phyloP scores from a whole-genome alignment of 148 eudicot genomes.

The Dianthus caryophyllus region DNA sequence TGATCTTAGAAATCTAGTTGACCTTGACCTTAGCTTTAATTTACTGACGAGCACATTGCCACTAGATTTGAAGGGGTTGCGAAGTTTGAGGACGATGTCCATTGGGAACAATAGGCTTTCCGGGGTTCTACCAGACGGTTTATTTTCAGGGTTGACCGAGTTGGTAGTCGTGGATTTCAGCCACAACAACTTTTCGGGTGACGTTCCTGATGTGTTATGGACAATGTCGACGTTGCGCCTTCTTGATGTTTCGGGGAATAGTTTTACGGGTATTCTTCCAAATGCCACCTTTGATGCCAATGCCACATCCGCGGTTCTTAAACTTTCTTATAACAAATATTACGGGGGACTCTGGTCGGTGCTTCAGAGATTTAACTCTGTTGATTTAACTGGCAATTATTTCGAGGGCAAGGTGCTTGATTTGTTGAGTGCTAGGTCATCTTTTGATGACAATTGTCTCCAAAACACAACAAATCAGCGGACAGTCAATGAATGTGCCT shows the following conservation, averaged over 20 bases:
- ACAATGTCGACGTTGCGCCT: constrained; percentile 44
- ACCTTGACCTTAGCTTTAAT: constrained; percentile 82
- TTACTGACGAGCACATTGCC: constrained; percentile 48
- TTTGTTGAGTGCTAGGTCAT: constrained; percentile 31
- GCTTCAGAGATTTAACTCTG: constrained; percentile 45
- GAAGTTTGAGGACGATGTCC: constrained; percentile 51
- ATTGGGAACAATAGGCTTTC: constrained; percentile 57
- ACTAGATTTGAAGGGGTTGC: constrained; percentile 51
- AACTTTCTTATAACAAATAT: constrained; percentile 60
- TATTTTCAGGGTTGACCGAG: constrained; percentile 47
- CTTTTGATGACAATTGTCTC: constrained; percentile 59
- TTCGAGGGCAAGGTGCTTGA: constrained; percentile 62
- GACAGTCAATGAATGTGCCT: constrained; percentile 44
- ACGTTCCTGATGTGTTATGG: constrained; percentile 60
- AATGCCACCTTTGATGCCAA: constrained; percentile 30
- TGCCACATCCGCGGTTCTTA: constrained; percentile 41
- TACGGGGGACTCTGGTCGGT: constrained; percentile 53
- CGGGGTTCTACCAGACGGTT: constrained; percentile 49
- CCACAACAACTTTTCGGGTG: constrained; percentile 57
- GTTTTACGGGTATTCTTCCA: constrained; percentile 64
- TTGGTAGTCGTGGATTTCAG: constrained; percentile 50
- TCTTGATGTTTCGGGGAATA: constrained; percentile 68
- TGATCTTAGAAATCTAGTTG: constrained; percentile 59
- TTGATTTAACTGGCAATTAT: constrained; percentile 60
- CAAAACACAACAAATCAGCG: constrained; percentile 50